Conservation (phyloP, 805 yeast genomes). For the Candida berthetii region DNA sequence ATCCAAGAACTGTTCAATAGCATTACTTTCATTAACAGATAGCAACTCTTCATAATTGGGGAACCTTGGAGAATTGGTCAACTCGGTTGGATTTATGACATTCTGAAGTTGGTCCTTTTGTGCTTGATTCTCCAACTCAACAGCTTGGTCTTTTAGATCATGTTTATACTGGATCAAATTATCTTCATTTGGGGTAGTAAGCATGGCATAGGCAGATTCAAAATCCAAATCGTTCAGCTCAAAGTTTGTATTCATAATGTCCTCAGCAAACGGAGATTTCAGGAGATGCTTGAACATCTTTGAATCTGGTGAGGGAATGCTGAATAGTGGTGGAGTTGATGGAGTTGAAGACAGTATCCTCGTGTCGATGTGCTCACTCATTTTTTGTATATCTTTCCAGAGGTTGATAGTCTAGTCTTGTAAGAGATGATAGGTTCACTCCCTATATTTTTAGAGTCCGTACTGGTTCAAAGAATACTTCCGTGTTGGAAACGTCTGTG, state of each 20-base stretch:
- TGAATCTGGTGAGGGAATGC: slow-evolving; percentile 8
- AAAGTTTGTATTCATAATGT: background rate
- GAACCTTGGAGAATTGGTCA: background rate
- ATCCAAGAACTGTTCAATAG: slow-evolving; percentile 21
- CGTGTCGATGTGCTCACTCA: background rate
- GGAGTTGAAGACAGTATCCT: slow-evolving; percentile 5
- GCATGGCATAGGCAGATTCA: slow-evolving; percentile 20
- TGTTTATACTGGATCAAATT: background rate
- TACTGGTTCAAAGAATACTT: background rate
- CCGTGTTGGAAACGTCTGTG: too few relatives aligned
- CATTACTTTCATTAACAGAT: slow-evolving; percentile 19
- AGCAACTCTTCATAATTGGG: slow-evolving; percentile 16
- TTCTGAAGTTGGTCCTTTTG: background rate
- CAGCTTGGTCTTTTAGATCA: background rate
- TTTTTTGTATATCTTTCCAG: background rate
- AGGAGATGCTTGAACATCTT: background rate
- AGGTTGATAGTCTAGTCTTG: background rate
- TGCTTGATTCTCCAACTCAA: background rate
- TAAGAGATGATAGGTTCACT: background rate
- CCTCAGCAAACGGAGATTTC: slow-evolving; percentile 2
- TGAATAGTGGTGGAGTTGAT: slow-evolving; percentile 9
- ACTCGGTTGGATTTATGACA: background rate
- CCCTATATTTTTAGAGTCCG: background rate
- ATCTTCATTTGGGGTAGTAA: slow-evolving; percentile 14
- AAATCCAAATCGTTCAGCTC: slow-evolving; percentile 19